Conservation (phyloP, 1,284 basidiomycete genomes). For the Naganishia cerealis region DNA sequence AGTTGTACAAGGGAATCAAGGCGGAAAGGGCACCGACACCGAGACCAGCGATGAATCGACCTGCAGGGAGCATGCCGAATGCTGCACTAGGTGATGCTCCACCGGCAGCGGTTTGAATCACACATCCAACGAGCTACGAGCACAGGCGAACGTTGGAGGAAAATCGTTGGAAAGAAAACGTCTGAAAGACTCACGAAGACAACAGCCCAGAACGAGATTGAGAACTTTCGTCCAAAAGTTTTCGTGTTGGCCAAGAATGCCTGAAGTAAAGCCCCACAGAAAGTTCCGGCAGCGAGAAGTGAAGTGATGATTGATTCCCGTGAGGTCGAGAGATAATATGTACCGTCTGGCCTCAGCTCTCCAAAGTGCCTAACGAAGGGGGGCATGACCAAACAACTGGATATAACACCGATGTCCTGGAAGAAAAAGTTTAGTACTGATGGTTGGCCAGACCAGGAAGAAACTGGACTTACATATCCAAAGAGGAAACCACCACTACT, state of each 20-base stretch:
- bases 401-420: slow-evolving; percentile 32
- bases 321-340: slow-evolving; percentile 61
- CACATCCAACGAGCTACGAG: slow-evolving; percentile 62
- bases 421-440: neutral
- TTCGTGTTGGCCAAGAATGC: slow-evolving; percentile 69
- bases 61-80: slow-evolving; percentile 68
- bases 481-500: slow-evolving; percentile 29
- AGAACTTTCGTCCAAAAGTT: slow-evolving; percentile 66
- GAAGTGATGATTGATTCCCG: slow-evolving; percentile 76
- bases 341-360: slow-evolving; percentile 49
- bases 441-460: neutral
- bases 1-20: slow-evolving; percentile 76
- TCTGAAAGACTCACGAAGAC: slow-evolving; percentile 58
- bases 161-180: too few relatives aligned
- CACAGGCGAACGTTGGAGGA: neutral
- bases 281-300: slow-evolving; percentile 68
- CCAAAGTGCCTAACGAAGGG: slow-evolving; percentile 32
- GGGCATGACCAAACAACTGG: slow-evolving; percentile 29
- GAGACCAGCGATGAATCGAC: slow-evolving; percentile 49
- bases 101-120: slow-evolving; percentile 68
- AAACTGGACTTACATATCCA: slow-evolving; percentile 19
- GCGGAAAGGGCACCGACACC: slow-evolving; percentile 72
- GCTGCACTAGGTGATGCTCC: slow-evolving; percentile 60
- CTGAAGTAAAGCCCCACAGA: slow-evolving; percentile 68
- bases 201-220: slow-evolving; percentile 73